Percentiles rank a stretch among this genome's conserved stretches.
Conservation (phyloP, 805 yeast species). For the Ogataea allantospora region DNA sequence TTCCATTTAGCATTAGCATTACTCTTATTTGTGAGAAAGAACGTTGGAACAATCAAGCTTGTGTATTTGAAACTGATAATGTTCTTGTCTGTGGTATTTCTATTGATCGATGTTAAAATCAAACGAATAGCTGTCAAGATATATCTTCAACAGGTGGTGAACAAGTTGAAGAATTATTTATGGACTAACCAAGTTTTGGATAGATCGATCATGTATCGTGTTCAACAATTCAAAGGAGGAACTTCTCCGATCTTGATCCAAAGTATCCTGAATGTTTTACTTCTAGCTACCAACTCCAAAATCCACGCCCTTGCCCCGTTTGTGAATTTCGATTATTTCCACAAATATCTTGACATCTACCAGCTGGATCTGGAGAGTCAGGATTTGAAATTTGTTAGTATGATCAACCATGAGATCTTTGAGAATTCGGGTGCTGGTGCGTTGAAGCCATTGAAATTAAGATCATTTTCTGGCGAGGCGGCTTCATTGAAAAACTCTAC, state of each 20-base stretch:
- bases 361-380: slow-evolving; percentile 25
- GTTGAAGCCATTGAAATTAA: slow-evolving; percentile 21
- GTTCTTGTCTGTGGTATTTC: slow-evolving; percentile 15
- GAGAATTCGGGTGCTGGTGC: slow-evolving; percentile 3
- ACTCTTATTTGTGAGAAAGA: slow-evolving; percentile 16
- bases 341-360: slow-evolving; percentile 26
- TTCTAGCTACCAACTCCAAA: slow-evolving; percentile 19
- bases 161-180: slow-evolving; percentile 18
- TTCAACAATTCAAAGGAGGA: too few species aligned
- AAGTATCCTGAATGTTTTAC: slow-evolving; percentile 20
- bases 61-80: slow-evolving; percentile 13
- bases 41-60: not conserved
- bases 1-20: slow-evolving; percentile 20
- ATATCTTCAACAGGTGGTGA: slow-evolving; percentile 19
- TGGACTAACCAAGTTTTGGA: slow-evolving; percentile 18
- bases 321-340: slow-evolving; percentile 19
- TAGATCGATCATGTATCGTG: slow-evolving; percentile 2
- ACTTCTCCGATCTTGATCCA: slow-evolving; percentile 16
- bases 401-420: slow-evolving; percentile 19
- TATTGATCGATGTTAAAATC: slow-evolving; percentile 18
- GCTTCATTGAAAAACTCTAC: slow-evolving; percentile 4
- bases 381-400: slow-evolving; percentile 21
- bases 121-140: slow-evolving; percentile 19
- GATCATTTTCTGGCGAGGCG: slow-evolving; percentile 23
- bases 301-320: slow-evolving; percentile 17